These are phyloP conservation scores for Coix lacrymajobi DNA, from an alignment of 176 grass and related monocot genomes.

Conservation along the genomic window DNA sequence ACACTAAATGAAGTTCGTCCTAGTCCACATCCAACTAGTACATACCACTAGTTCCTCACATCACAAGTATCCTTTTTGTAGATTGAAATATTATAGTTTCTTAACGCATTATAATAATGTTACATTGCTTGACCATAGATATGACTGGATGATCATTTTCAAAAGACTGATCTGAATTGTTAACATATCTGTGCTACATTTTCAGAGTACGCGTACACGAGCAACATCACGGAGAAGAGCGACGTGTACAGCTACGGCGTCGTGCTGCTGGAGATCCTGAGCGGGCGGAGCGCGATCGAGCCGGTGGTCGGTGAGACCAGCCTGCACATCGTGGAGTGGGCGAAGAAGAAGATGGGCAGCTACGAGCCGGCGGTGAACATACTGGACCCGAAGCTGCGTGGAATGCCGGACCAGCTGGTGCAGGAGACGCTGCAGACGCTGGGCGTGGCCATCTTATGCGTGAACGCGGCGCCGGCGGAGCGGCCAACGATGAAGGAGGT, in stretches of 20 bases:
- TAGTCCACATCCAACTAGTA: background rate
- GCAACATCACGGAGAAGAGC: constrained; percentile 93
- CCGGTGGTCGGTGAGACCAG: constrained; percentile 31
- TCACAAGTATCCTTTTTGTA: constrained; percentile 17
- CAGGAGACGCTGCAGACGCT: constrained; percentile 96
- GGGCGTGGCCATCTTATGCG: constrained; percentile 86
- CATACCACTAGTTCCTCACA: background rate
- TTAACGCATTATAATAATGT: background rate
- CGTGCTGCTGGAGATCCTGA: constrained; percentile 87
- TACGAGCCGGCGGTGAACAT: constrained; percentile 70
- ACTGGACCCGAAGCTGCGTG: constrained; percentile 66
- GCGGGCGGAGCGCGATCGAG: constrained; percentile 71
- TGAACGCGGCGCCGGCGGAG: constrained; percentile 69
- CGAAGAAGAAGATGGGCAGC: constrained; percentile 93
- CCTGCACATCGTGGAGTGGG: constrained; percentile 98
- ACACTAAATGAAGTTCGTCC: constrained; percentile 3
- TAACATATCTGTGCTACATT: background rate
- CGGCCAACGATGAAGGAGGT: constrained; percentile 98
- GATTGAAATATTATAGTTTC: background rate
- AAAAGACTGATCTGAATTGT: background rate
- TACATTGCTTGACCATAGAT: background rate
- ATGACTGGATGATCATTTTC: background rate
- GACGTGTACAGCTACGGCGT: constrained; percentile 96
- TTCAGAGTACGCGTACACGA: constrained; percentile 84
- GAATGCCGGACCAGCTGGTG: constrained; percentile 84